phyloP scores from a whole-genome alignment of 1,284 basidiomycete genomes.

The Trichosporon faecale region DNA sequence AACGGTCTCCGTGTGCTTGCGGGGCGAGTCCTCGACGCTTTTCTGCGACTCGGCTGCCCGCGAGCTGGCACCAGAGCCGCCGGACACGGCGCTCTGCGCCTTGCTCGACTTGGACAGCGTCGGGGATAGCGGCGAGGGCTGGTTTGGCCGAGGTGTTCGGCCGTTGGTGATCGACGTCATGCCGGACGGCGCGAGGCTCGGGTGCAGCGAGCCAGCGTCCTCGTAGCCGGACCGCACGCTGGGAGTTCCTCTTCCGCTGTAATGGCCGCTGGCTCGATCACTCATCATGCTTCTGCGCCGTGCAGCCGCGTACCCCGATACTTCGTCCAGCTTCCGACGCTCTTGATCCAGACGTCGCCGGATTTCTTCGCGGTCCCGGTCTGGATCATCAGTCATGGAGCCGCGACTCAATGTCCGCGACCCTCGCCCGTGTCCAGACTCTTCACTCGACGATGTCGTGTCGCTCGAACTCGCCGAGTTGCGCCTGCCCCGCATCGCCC shows the following conservation, averaged over 20 bases:
- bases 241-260: conserved; percentile 36
- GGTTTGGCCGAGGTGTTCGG: conserved; percentile 18
- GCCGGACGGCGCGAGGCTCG: background rate
- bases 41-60: background rate
- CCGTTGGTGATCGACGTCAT: background rate
- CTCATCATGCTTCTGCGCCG: conserved; percentile 41
- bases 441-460: conserved; percentile 15
- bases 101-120: conserved; percentile 25
- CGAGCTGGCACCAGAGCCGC: conserved; percentile 6
- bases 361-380: conserved; percentile 37
- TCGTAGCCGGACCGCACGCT: conserved; percentile 24
- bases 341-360: conserved; percentile 41
- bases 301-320: conserved; percentile 41
- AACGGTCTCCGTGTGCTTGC: conserved; percentile 23
- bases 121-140: conserved; percentile 42
- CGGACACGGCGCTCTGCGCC: conserved; percentile 12
- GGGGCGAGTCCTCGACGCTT: conserved; percentile 22
- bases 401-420: background rate
- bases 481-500: conserved; percentile 39
- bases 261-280: conserved; percentile 31
- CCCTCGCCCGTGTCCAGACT: conserved; percentile 4
- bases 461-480: conserved; percentile 22
- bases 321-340: conserved; percentile 42
- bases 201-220: conserved; percentile 8
- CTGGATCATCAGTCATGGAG: background rate